Evolutionary conservation across 2,329 filamentous ascomycete genomes (phyloP).

Genomic region (Sphaerulina vaccinii): DNA sequence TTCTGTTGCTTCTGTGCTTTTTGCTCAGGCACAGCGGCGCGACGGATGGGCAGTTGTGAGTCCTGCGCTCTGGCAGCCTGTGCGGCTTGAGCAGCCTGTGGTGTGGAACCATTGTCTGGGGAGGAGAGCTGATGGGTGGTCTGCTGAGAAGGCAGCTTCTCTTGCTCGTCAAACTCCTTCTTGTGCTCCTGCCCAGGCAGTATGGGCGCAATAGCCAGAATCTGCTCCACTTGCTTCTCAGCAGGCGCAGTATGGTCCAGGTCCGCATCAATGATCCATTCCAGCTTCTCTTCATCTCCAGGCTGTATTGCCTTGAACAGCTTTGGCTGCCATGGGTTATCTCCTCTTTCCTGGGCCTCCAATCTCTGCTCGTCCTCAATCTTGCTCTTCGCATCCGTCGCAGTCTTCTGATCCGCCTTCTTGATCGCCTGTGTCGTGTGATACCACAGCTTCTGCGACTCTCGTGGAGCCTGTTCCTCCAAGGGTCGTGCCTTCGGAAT

Average conservation of each 20-base stretch:
- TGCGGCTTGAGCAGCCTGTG: conserved; percentile 11
- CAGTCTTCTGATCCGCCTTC: conserved; percentile 79
- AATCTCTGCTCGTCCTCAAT: conserved; percentile 91
- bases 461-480: conserved; percentile 81
- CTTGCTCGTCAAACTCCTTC: conserved; percentile 15
- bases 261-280: conserved; percentile 89
- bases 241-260: conserved; percentile 66
- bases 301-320: conserved; percentile 74
- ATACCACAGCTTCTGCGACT: conserved; percentile 86
- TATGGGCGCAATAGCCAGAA: conserved; percentile 82
- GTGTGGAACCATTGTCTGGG: conserved; percentile 1
- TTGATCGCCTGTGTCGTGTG: conserved; percentile 79
- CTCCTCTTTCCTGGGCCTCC: conserved; percentile 75
- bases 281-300: conserved; percentile 71
- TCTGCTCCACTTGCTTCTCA: conserved; percentile 72
- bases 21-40: conserved; percentile 14
- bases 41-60: not conserved
- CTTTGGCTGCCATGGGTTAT: conserved; percentile 83
- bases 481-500: conserved; percentile 72
- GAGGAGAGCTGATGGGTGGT: conserved; percentile 4
- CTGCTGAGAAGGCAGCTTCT: conserved; percentile 25
- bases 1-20: conserved; percentile 29
- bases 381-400: conserved; percentile 93
- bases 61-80: not conserved
- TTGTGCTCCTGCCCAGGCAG: conserved; percentile 64